A percentile compares a stretch with the other conserved stretches of the same genome.
Evolutionary conservation across 352 stramenopile species (phyloP).

Genomic region (Lagenidium sp.): DNA sequence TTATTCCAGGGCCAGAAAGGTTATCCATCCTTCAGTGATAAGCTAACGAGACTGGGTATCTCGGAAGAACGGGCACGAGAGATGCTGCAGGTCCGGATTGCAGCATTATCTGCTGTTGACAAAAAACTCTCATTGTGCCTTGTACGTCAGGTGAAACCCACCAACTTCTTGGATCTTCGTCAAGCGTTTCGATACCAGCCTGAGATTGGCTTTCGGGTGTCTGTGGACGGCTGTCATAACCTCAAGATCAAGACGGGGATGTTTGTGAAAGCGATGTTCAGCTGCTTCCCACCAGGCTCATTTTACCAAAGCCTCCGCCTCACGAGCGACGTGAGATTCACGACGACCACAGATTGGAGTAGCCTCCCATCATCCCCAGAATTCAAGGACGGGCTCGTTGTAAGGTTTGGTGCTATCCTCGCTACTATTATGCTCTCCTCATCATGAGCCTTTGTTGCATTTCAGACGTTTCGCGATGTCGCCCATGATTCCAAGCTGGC

Average conservation of each 20-base stretch:
- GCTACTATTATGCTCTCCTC: no score
- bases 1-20: no score
- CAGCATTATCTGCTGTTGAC: no score
- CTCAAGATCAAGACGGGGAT: conserved; percentile 31
- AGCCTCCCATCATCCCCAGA: conserved; percentile 42
- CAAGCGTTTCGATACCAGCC: conserved; percentile 40
- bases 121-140: no score
- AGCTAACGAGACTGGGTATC: no score
- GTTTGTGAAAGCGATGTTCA: conserved; percentile 53
- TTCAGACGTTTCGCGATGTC: conserved; percentile 37
- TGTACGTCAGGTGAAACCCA: conserved; percentile 37
- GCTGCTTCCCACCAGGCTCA: conserved; percentile 34
- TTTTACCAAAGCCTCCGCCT: conserved; percentile 57
- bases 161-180: conserved; percentile 29
- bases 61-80: no score
- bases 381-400: conserved; percentile 51
- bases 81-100: no score
- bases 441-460: background rate
- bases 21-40: no score
- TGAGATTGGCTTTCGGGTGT: conserved; percentile 52
- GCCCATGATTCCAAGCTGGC: conserved; percentile 15
- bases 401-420: conserved; percentile 12
- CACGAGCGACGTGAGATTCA: conserved; percentile 47
- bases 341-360: conserved; percentile 46
- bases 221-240: conserved; percentile 60